Evolutionary conservation across 1,284 basidiomycete genomes (phyloP).

Genomic region (Chalciporus sp.): DNA sequence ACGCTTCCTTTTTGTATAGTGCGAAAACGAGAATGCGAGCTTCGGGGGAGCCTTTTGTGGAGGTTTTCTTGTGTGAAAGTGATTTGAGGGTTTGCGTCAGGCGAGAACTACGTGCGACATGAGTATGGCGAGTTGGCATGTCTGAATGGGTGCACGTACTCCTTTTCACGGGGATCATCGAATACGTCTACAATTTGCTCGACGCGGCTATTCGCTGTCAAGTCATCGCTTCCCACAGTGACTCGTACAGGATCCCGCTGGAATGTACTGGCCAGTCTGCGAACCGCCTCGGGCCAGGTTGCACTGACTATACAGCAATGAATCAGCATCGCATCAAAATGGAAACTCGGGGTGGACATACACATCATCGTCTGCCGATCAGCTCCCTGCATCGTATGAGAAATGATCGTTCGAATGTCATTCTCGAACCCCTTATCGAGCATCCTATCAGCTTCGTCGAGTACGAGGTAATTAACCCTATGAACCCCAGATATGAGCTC

Average conservation of each 20-base stretch:
- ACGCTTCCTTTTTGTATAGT: conserved; percentile 97
- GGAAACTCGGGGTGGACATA: conserved; percentile 30
- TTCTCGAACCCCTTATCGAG: conserved; percentile 99
- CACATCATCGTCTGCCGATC: conserved; percentile 93
- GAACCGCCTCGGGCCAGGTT: conserved; percentile 97
- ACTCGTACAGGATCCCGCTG: conserved; percentile 86
- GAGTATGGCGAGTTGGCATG: not conserved
- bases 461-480: conserved; percentile 87
- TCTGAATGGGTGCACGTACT: conserved; percentile 49
- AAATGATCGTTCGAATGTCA: conserved; percentile 93
- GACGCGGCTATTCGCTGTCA: conserved; percentile 93
- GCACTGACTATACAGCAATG: conserved; percentile 73
- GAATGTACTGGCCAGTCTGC: conserved; percentile 91
- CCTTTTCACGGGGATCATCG: conserved; percentile 85
- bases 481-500: not conserved
- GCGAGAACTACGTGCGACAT: conserved; percentile 55
- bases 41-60: conserved; percentile 48
- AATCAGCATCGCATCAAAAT: not conserved
- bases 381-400: conserved; percentile 64
- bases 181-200: conserved; percentile 89
- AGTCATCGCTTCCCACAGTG: conserved; percentile 94
- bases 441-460: conserved; percentile 99
- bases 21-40: conserved; percentile 92
- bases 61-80: conserved; percentile 66
- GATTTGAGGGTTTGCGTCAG: conserved; percentile 65